Conservation (phyloP, 2,329 filamentous ascomycete species). For the Aspergillus neoniger region DNA sequence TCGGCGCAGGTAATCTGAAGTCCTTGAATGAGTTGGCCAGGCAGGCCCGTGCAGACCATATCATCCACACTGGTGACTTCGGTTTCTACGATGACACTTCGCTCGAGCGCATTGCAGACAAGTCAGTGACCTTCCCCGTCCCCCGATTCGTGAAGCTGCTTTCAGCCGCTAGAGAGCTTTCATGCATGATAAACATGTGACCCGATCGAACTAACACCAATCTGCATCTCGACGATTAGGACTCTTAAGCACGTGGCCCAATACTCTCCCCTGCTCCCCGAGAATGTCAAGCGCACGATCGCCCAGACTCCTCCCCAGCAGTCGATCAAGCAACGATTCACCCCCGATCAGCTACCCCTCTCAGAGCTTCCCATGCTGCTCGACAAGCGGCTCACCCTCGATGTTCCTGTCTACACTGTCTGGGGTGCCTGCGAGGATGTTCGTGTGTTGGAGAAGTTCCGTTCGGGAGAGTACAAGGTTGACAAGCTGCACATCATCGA, state of each 20-base stretch:
- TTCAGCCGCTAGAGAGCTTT: not conserved
- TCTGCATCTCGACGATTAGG: slow-evolving; percentile 50
- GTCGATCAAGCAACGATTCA: slow-evolving; percentile 79
- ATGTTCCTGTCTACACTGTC: slow-evolving; percentile 96
- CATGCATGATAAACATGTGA: not conserved
- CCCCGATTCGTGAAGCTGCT: not conserved
- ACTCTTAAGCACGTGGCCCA: slow-evolving; percentile 98
- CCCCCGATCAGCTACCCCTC: slow-evolving; percentile 78
- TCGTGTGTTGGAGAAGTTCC: slow-evolving; percentile 93
- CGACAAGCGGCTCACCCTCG: slow-evolving; percentile 82
- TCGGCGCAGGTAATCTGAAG: slow-evolving; percentile 75
- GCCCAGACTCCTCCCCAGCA: slow-evolving; percentile 67
- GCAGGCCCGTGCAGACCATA: slow-evolving; percentile 91
- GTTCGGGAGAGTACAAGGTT: slow-evolving; percentile 96
- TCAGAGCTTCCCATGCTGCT: slow-evolving; percentile 91
- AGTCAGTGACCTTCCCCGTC: slow-evolving; percentile 60
- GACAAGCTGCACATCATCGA: slow-evolving; percentile 98
- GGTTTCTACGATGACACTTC: slow-evolving; percentile 98
- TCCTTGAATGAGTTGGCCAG: slow-evolving; percentile 96
- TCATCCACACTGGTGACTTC: slow-evolving; percentile 98
- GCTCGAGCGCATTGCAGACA: slow-evolving; percentile 94
- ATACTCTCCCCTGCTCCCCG: slow-evolving; percentile 91
- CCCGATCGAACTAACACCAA: slow-evolving; percentile 21
- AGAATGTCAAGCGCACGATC: slow-evolving; percentile 68
- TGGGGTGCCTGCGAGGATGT: slow-evolving; percentile 99